A percentile compares a stretch with the other conserved stretches of the same genome.
These are phyloP conservation scores for Platanthera guangdongensis DNA, from an alignment of 106 monocot species.

Conservation along the genomic window DNA sequence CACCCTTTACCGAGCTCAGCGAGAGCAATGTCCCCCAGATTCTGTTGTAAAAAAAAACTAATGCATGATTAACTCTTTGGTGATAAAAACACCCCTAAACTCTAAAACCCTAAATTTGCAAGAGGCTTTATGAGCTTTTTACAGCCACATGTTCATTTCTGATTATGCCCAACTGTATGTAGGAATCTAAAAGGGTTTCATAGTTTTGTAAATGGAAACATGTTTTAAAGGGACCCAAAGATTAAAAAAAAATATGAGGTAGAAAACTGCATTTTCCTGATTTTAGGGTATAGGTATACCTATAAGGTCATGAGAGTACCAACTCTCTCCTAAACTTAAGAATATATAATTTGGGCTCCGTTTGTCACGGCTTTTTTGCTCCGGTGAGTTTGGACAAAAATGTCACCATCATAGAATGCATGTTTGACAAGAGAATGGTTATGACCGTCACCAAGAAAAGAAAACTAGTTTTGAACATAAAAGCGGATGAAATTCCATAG, in stretches of 20 bases:
- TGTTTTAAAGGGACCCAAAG: background rate
- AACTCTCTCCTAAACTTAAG: background rate
- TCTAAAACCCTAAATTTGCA: too few relatives aligned
- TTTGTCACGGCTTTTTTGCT: too few relatives aligned
- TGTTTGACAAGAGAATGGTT: too few relatives aligned
- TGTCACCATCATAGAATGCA: too few relatives aligned
- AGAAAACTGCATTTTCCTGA: background rate
- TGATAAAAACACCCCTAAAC: background rate
- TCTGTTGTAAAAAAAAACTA: slow-evolving; percentile 28
- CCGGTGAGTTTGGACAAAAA: too few relatives aligned
- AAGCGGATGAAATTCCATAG: too few relatives aligned
- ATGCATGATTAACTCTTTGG: background rate
- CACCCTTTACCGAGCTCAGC: slow-evolving; percentile 76
- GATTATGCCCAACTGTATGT: too few relatives aligned
- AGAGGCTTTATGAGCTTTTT: too few relatives aligned
- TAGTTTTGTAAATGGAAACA: background rate
- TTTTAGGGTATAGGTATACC: background rate
- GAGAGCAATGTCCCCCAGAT: slow-evolving; percentile 55
- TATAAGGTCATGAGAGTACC: background rate
- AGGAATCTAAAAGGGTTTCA: background rate
- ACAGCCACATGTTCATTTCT: too few relatives aligned
- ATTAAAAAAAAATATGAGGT: too few relatives aligned
- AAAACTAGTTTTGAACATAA: too few relatives aligned
- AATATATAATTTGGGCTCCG: background rate
- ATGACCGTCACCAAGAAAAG: too few relatives aligned